Evolutionary conservation across 2,329 filamentous ascomycete species (phyloP).

Genomic region (Ophiocordyceps unilateralis): DNA sequence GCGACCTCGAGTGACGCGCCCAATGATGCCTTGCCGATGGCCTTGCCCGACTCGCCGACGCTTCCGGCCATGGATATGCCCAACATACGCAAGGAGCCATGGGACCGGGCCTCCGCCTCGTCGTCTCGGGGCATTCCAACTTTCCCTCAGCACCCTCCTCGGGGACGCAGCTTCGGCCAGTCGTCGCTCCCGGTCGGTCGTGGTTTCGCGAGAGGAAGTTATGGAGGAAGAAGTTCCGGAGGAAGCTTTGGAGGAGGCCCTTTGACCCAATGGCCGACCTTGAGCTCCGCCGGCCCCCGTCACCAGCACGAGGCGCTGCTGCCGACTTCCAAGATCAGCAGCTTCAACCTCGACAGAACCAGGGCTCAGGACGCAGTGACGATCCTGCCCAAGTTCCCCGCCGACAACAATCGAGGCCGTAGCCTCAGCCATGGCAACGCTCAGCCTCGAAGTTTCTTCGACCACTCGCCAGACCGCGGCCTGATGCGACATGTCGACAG

Average conservation of each 20-base stretch:
- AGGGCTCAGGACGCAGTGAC: slow-evolving; percentile 7
- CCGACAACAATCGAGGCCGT: background rate
- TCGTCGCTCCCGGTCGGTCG: no score
- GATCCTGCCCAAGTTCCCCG: slow-evolving; percentile 5
- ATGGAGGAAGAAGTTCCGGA: background rate
- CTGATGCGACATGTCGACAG: background rate
- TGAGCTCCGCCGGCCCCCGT: background rate
- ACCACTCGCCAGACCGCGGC: slow-evolving; percentile 1
- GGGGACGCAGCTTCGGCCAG: background rate
- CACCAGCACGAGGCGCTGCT: background rate
- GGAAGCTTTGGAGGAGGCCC: no score
- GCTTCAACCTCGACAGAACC: slow-evolving; percentile 7
- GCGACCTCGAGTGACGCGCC: background rate
- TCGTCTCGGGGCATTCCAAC: background rate
- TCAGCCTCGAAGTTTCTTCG: slow-evolving; percentile 1
- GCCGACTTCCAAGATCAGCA: slow-evolving; percentile 3
- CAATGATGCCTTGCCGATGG: background rate
- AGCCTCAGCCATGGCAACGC: background rate
- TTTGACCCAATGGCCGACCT: background rate
- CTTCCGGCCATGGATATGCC: background rate
- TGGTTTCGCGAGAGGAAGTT: no score
- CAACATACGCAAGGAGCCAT: background rate
- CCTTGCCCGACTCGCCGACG: slow-evolving; percentile 2
- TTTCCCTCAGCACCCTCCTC: background rate
- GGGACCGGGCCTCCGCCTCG: background rate